Evolutionary conservation across 352 stramenopile genomes (phyloP).

Genomic region (Globisporangium alternatum): DNA sequence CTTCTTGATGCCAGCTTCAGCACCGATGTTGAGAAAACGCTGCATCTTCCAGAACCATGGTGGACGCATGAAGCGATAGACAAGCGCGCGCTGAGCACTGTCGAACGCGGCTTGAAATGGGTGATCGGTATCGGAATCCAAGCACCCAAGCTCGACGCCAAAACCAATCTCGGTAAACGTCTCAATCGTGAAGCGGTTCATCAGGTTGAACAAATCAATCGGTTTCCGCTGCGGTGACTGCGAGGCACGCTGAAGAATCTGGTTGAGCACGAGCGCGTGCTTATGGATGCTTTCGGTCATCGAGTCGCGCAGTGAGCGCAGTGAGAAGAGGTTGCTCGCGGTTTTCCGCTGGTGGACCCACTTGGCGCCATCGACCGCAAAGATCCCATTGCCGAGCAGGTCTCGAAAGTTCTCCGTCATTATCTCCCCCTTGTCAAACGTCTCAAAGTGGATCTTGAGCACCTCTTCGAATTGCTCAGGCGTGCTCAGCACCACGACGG

Average conservation of each 20-base stretch:
- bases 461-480: constrained; percentile 25
- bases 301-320: constrained; percentile 24
- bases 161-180: constrained; percentile 58
- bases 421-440: constrained; percentile 21
- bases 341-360: constrained; percentile 44
- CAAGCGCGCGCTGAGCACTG: constrained; percentile 25
- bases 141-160: constrained; percentile 41
- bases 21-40: constrained; percentile 28
- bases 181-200: constrained; percentile 48
- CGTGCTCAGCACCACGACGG: constrained; percentile 12
- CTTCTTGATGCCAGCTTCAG: constrained; percentile 28
- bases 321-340: constrained; percentile 22
- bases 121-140: constrained; percentile 43
- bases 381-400: constrained; percentile 23
- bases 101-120: constrained; percentile 56
- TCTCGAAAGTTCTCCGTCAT: constrained; percentile 21
- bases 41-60: constrained; percentile 38
- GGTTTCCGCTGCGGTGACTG: neutral
- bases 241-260: neutral
- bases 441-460: constrained; percentile 23
- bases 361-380: constrained; percentile 15
- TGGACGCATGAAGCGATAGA: constrained; percentile 29
- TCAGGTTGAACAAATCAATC: constrained; percentile 22
- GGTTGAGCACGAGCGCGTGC: neutral
- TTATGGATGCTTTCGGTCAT: constrained; percentile 24